Percentiles rank a stretch among this genome's conserved stretches.
Evolutionary conservation across 371 early-diverging fungal species (phyloP).

Genomic region (Haplosporangium sp.): DNA sequence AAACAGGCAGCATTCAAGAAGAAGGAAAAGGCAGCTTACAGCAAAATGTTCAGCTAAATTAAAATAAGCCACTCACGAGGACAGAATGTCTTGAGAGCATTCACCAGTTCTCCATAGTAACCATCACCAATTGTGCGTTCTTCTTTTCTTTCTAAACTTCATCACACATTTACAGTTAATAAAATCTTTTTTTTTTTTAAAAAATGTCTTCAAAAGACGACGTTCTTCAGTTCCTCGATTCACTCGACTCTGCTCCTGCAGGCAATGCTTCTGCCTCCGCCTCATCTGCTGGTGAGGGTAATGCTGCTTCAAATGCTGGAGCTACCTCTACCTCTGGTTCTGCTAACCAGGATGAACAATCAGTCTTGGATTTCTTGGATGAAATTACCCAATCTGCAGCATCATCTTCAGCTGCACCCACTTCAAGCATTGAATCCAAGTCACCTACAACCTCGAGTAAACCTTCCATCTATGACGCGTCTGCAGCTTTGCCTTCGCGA

Average conservation of each 20-base stretch:
- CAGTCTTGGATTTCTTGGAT: constrained; percentile 58
- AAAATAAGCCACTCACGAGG: constrained; percentile 8
- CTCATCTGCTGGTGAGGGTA: background rate
- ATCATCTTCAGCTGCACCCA: constrained; percentile 15
- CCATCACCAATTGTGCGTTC: background rate
- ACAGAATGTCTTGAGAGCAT: background rate
- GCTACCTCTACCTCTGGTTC: background rate
- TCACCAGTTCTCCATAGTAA: background rate
- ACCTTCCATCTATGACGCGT: constrained; percentile 17
- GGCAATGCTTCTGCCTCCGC: constrained; percentile 4
- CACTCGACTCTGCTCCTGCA: constrained; percentile 40
- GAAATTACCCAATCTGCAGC: constrained; percentile 56
- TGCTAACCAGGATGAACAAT: constrained; percentile 50
- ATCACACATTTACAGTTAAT: too few species aligned
- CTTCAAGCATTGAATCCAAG: constrained; percentile 8
- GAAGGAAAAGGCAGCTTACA: constrained; percentile 55
- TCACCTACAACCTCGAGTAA: constrained; percentile 25
- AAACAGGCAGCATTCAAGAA: constrained; percentile 54
- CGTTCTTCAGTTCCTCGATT: constrained; percentile 59
- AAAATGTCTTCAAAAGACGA: constrained; percentile 55
- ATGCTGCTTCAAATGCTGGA: background rate
- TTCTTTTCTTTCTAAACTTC: constrained; percentile 1
- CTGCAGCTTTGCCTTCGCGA: constrained; percentile 32
- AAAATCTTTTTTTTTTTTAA: background rate
- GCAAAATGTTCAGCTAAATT: constrained; percentile 53